These are phyloP conservation scores for Closterium sp. DNA, from an alignment of 139 green algal species.

Conservation along the genomic window DNA sequence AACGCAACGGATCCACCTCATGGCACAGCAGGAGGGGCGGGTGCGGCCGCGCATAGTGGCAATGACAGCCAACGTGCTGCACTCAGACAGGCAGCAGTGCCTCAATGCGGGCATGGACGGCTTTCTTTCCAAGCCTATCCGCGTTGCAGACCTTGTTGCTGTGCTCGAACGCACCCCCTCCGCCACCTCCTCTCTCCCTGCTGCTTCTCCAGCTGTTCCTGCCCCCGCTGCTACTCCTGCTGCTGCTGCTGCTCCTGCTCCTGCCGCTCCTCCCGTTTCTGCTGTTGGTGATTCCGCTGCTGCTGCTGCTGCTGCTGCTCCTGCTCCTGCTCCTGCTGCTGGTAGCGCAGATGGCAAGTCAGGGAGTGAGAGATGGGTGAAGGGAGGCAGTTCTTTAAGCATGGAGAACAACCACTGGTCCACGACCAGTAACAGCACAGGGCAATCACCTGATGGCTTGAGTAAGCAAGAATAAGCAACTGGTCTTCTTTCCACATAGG, in stretches of 20 bases:
- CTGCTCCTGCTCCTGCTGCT: not conserved
- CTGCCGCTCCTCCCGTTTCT: not conserved
- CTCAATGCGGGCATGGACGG: conserved; percentile 32
- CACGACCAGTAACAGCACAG: not conserved
- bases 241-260: not conserved
- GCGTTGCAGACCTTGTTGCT: conserved; percentile 10
- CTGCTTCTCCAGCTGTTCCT: not conserved
- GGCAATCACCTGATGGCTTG: not conserved
- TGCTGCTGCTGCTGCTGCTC: not conserved
- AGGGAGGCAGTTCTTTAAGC: not conserved
- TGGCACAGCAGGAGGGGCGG: not conserved
- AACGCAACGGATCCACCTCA: conserved; percentile 6
- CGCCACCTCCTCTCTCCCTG: not conserved
- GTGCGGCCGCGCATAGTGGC: conserved; percentile 27
- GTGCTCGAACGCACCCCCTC: conserved; percentile 8
- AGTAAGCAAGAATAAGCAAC: not conserved
- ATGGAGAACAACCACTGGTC: not conserved
- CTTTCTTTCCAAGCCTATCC: conserved; percentile 27
- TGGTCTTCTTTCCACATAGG: not conserved
- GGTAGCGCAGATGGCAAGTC: not conserved
- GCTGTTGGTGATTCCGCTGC: not conserved
- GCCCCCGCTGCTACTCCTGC: not conserved
- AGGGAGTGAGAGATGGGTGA: not conserved
- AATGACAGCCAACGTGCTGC: conserved; percentile 30
- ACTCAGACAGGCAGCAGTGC: conserved; percentile 24